Evolutionary conservation across 2,329 filamentous ascomycete species (phyloP).

Genomic region (Neocucurbitaria cava): DNA sequence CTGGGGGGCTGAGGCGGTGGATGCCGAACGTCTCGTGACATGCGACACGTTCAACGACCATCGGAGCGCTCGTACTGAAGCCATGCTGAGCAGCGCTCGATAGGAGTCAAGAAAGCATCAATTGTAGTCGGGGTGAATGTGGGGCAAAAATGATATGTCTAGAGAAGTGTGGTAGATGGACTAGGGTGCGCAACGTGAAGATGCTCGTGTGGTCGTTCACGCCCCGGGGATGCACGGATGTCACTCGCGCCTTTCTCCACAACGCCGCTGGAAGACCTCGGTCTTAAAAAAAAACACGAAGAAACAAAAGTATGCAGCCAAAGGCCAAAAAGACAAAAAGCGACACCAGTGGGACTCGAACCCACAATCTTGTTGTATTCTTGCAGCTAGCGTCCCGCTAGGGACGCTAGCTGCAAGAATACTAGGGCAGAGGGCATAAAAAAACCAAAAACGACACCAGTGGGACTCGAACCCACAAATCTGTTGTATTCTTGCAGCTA

Average conservation of each 20-base stretch:
- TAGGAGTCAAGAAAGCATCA: neutral
- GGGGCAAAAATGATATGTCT: neutral
- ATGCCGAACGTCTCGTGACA: neutral
- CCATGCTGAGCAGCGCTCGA: neutral
- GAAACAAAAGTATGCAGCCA: no score
- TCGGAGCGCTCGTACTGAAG: conserved; percentile 3
- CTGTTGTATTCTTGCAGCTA: no score
- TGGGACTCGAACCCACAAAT: no score
- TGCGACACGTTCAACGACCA: neutral
- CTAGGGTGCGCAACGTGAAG: neutral
- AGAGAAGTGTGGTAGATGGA: neutral
- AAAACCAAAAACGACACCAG: neutral
- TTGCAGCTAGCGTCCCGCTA: no score
- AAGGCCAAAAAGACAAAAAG: neutral
- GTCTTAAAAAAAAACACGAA: no score
- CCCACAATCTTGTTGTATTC: no score
- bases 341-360: neutral
- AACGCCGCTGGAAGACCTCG: conserved; percentile 2
- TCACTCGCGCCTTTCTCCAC: neutral
- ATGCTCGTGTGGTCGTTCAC: neutral
- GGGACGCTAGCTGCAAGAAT: no score
- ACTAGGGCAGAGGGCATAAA: conserved; percentile 2
- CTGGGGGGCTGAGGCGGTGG: neutral
- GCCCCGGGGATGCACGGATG: neutral
- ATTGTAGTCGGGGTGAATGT: neutral